Evolutionary conservation across 176 grass and related monocot species (phyloP).

Genomic region (Carex kokanica): DNA sequence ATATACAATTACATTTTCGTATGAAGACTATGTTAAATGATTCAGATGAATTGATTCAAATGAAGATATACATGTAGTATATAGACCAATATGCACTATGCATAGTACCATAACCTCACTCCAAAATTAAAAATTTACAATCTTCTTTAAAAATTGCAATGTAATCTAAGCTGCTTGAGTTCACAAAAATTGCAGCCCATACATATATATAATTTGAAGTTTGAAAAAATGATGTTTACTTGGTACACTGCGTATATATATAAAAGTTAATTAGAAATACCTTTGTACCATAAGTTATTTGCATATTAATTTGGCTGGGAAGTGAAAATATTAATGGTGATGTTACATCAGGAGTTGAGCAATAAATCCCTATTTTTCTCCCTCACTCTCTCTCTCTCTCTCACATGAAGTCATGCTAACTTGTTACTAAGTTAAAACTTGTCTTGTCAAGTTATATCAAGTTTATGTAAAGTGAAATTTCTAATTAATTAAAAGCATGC

Average conservation of each 20-base stretch:
- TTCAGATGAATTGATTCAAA: no score
- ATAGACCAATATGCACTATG: no score
- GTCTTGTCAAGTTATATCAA: constrained; percentile 29
- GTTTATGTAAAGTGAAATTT: constrained; percentile 8
- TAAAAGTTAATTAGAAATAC: neutral
- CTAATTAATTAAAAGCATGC: constrained; percentile 12
- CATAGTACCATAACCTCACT: no score
- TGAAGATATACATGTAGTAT: no score
- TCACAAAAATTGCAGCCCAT: neutral
- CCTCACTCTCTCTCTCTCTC: no score
- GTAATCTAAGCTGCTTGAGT: neutral
- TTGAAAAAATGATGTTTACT: neutral
- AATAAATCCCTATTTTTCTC: constrained; percentile 9
- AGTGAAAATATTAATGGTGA: constrained; percentile 16
- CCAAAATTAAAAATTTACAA: no score
- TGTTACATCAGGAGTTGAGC: constrained; percentile 24
- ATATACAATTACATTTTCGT: no score
- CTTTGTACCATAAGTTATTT: neutral
- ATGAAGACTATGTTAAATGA: no score
- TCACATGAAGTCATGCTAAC: neutral
- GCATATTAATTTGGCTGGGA: no score
- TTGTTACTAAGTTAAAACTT: constrained; percentile 29
- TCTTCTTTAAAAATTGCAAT: neutral
- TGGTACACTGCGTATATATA: neutral
- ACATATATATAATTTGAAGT: neutral